These are phyloP conservation scores for Lachancea waltii DNA, from an alignment of 805 yeast genomes.

Conservation along the genomic window DNA sequence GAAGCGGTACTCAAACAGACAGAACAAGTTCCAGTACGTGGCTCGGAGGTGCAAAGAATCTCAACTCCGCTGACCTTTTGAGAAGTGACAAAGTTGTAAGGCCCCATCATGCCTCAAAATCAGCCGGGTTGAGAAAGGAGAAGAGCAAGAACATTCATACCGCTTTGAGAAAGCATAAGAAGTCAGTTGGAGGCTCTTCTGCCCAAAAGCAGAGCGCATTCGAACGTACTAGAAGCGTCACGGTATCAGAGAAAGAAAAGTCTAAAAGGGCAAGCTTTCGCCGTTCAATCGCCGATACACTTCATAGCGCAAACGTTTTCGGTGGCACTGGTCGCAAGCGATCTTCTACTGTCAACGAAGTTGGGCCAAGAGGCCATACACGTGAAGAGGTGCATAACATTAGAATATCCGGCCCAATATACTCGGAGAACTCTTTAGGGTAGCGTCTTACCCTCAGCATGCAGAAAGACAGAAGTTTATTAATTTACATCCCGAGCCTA, in stretches of 20 bases:
- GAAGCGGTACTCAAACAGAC: neutral
- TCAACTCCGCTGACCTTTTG: no score
- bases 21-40: neutral
- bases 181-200: neutral
- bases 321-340: slow-evolving; percentile 2
- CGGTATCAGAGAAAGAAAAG: slow-evolving; percentile 2
- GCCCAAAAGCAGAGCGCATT: neutral
- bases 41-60: no score
- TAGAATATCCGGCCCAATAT: slow-evolving; percentile 10
- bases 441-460: no score
- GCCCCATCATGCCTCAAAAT: neutral
- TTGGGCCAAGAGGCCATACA: slow-evolving; percentile 8
- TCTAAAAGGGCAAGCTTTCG: slow-evolving; percentile 6
- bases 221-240: neutral
- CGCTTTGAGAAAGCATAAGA: neutral
- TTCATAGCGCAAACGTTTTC: slow-evolving; percentile 5
- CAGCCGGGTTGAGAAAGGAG: neutral
- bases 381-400: slow-evolving; percentile 7
- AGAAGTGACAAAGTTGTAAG: no score
- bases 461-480: no score
- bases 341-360: slow-evolving; percentile 3
- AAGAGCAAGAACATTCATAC: neutral
- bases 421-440: slow-evolving; percentile 12
- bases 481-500: no score
- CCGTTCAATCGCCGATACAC: slow-evolving; percentile 1